Base-by-base conservation (phyloP, 768 basidiomycete species). In the Podaxis rugospora region DNA sequence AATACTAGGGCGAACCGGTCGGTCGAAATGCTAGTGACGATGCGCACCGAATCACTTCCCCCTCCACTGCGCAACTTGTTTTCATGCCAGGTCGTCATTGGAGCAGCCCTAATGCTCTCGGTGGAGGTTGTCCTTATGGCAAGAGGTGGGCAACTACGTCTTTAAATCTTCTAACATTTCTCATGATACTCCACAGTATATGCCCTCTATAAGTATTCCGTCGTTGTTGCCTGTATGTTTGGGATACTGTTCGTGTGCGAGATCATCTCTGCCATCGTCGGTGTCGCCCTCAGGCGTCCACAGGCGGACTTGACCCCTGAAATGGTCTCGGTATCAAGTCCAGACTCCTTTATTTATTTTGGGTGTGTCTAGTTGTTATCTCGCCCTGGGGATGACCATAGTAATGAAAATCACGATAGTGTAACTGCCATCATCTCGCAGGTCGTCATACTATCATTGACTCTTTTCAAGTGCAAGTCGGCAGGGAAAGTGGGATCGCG, bases 141-240 rank as follows among this genome's bases (percentile, higher is more conserved):
- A 35, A 65, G 69, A 61, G 69, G 71, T 72, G 28, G 57, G 68
- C 49, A 23, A 11, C 16, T 4, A 7, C 21, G n/a, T 53, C 10
- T 28, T 36, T 6, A 52, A 5, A 4, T 25, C n/a, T 25, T 16
- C n/a, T 47, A 11, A 10, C 27, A 21, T 9, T 44, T 16, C 35
- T 28, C 11, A 47, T 53, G 35, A 46, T 37, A 10, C 23, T 28
- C n/a, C 16, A 1, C 63, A 74, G 74, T 75, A 5, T 73, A 69
- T 62, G 74, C 72, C 2, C 56, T 75, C 25, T 80, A 77, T 56
- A 71, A 74, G 61, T 72, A 68, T 28, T 72, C 64, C 55, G 51
- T 62, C 5, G 67, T 40, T 57, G 59, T 78, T n/a, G 68, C 57
- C 13, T 11, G 64, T 23, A n/a, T 65, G 9, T 70, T 74, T 44